Evolutionary conservation across 129 eudicot species (phyloP).

Genomic region (Centaurea solstitialis): DNA sequence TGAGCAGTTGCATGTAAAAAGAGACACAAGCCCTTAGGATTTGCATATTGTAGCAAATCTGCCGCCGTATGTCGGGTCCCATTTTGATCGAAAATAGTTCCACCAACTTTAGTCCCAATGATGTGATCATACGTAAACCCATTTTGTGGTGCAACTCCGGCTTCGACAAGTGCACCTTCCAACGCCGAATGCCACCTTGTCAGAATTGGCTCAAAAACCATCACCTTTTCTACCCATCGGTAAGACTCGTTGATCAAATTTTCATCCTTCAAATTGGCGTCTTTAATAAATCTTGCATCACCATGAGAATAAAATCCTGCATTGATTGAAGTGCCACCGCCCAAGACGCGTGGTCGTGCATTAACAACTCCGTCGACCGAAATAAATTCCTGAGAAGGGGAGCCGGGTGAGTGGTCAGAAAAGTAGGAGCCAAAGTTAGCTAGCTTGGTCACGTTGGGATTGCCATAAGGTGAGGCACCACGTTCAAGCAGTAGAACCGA

Average conservation of each 20-base stretch:
- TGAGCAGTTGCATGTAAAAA: conserved; percentile 16
- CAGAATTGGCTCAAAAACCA: conserved; percentile 62
- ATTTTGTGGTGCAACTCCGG: conserved; percentile 17
- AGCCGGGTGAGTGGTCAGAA: conserved; percentile 41
- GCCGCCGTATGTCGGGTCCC: conserved; percentile 22
- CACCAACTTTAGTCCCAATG: conserved; percentile 23
- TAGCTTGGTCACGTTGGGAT: conserved; percentile 55
- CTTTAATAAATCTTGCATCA: conserved; percentile 25
- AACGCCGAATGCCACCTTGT: conserved; percentile 49
- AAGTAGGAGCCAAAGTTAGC: conserved; percentile 46
- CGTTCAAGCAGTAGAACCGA: conserved; percentile 71
- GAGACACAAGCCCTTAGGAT: conserved; percentile 7
- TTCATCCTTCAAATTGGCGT: conserved; percentile 45
- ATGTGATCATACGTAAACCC: conserved; percentile 24
- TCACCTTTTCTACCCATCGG: conserved; percentile 61
- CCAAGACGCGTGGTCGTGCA: conserved; percentile 67
- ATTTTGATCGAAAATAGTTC: conserved; percentile 17
- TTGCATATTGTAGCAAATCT: conserved; percentile 27
- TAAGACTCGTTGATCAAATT: conserved; percentile 5
- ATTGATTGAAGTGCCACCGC: conserved; percentile 73
- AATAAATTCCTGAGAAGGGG: conserved; percentile 63
- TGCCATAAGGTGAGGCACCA: conserved; percentile 76
- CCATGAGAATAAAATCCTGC: conserved; percentile 82
- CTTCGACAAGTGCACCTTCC: conserved; percentile 11
- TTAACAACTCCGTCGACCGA: conserved; percentile 72